Base-by-base conservation (phyloP, 352 stramenopile genomes). In the Globisporangium polare region DNA sequence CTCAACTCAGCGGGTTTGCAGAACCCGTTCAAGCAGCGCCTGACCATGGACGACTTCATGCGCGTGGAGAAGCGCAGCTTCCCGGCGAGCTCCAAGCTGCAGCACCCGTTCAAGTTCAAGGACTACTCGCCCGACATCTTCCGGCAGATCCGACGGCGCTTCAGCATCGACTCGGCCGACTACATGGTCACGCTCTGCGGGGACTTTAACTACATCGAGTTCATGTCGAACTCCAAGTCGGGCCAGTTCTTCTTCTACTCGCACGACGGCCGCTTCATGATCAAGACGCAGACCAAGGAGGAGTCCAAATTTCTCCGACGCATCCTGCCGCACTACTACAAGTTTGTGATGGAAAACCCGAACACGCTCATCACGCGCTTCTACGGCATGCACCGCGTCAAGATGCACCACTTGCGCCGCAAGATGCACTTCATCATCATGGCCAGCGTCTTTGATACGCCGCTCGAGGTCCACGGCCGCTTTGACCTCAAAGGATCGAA, bases 191-290 rank as follows among this genome's bases (percentile, higher is more conserved):
- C 83, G n/a, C 74, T 96, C n/a, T 92, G 85, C 54, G 90, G 90
- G 5, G 90, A 97, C 60, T 96, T 98, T 50, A 98, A 98, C 73
- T 99, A 98, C 73, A 97, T 99, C 65, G 95, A 99, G 82, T 99
- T 99, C 77, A 97, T 99, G 75, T 98, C 91, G 5, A 99, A 99
- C 75, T 97, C 94, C 53, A 99, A 99, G 77, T 98, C 89, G 71
- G 97, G 97, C 5, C 96, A 99, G 66, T 99, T 99, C 75, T 99
- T 99, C 80, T 99, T 99, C 73, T 99, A 99, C 67, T 98, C 95
- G 9, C 92, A 98, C 73, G 97, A 99, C 77, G 82, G 84, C 1
- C 70, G 78, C 37, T 99, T 98, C 73, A 99, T 99, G 91, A 99
- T 99, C 77, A 99, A 99, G 81, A 99, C 97, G 15, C 96, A 98